Percentiles rank a stretch among this genome's conserved stretches.
These are phyloP conservation scores for Saccharomyces hybrid DNA, from an alignment of 1,139 yeast species.

Conservation along the genomic window DNA sequence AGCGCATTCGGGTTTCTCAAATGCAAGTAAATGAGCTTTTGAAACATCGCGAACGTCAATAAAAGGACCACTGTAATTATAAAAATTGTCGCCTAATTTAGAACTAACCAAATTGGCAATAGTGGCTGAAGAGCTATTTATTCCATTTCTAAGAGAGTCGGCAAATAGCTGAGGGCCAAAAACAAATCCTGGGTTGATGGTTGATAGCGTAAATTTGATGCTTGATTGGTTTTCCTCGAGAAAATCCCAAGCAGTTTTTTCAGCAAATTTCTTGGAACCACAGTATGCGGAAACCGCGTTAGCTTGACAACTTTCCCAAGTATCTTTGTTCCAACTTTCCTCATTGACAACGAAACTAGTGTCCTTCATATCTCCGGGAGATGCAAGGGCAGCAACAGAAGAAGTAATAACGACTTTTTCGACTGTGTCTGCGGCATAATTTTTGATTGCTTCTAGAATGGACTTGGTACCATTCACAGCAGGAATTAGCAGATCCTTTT, in stretches of 20 bases:
- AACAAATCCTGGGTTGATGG: constrained; percentile 43
- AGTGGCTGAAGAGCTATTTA: constrained; percentile 34
- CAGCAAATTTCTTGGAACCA: constrained; percentile 46
- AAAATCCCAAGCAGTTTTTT: constrained; percentile 47
- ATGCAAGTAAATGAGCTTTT: constrained; percentile 40
- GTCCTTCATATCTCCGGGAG: constrained; percentile 5
- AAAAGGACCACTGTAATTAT: constrained; percentile 13
- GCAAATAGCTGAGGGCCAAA: constrained; percentile 40
- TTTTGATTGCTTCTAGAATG: constrained; percentile 37
- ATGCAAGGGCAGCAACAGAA: constrained; percentile 42
- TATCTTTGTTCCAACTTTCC: constrained; percentile 35
- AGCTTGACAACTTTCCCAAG: constrained; percentile 30
- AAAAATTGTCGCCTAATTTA: constrained; percentile 14
- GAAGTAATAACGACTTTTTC: constrained; percentile 38
- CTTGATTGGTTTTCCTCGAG: constrained; percentile 29
- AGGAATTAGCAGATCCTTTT: constrained; percentile 39
- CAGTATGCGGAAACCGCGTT: constrained; percentile 35
- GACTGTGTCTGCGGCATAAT: constrained; percentile 40
- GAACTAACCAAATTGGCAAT: constrained; percentile 23
- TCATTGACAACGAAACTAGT: constrained; percentile 21
- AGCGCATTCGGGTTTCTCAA: constrained; percentile 30
- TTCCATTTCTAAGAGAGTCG: constrained; percentile 20
- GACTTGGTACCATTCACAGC: constrained; percentile 46
- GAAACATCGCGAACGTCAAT: constrained; percentile 52
- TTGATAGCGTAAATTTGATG: constrained; percentile 38